Base-by-base conservation (phyloP, 2,329 filamentous ascomycete species). In the Claviceps citrina region DNA sequence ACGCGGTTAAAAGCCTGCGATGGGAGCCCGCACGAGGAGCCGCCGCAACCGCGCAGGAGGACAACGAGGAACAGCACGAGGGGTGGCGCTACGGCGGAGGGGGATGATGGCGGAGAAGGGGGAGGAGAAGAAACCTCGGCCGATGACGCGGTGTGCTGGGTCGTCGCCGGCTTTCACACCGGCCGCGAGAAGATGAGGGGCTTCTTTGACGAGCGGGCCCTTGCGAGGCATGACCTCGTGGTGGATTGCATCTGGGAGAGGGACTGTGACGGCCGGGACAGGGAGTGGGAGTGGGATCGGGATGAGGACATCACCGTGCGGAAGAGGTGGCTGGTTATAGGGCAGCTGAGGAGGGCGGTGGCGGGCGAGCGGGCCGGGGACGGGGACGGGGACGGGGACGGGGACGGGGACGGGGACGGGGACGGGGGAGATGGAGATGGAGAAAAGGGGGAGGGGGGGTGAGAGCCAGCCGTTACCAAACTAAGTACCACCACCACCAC, bases 91-190 rank as follows among this genome's bases (percentile, higher is more conserved):
- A 51, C 54, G 26, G 64, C 64, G 18, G 61, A 59, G 33, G 41
- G 46, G 30, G 22, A 41, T 7, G 31, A 20, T n/a, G n/a, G n/a
- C n/a, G n/a, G n/a, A n/a, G n/a, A n/a, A n/a, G n/a, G n/a, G n/a
- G n/a, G n/a, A n/a, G n/a, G n/a, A n/a, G n/a, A n/a, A n/a, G n/a
- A n/a, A n/a, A n/a, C n/a, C n/a, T n/a, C n/a, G n/a, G n/a, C n/a
- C n/a, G n/a, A n/a, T n/a, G n/a, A n/a, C n/a, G n/a, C n/a, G n/a
- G n/a, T n/a, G 26, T 70, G 76, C 38, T 75, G 77, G 60, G 71
- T 78, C n/a, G 66, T 84, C 6, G 78, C 73, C 1, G 80, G 78
- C 0, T 83, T 85, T 48, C 81, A 85, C 51, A 83, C 81, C 0
- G 81, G 81, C 0, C 64, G 81, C 27, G 64, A 64, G 16, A 78